Percentiles rank a stretch among this genome's conserved stretches.
These are phyloP conservation scores for Lactarius deliciosus DNA, from an alignment of 768 basidiomycete genomes.

Conservation along the genomic window DNA sequence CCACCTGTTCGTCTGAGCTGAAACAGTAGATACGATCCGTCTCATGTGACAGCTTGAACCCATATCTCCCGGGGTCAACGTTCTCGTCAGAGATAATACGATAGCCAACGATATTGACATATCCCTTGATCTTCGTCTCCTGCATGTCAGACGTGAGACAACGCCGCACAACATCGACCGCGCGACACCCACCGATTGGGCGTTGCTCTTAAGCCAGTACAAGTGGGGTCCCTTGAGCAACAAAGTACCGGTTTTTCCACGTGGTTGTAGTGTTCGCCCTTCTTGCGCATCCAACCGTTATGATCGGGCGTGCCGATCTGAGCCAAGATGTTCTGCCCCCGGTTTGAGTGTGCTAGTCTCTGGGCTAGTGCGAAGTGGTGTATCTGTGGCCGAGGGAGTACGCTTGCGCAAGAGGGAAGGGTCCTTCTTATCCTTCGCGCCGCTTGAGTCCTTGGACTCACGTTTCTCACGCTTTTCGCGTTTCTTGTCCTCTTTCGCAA, in stretches of 20 bases:
- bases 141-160: slow-evolving; percentile 34
- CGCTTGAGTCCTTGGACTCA: slow-evolving; percentile 30
- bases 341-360: slow-evolving; percentile 32
- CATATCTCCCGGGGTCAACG: slow-evolving; percentile 88
- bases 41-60: slow-evolving; percentile 92
- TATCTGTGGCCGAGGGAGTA: slow-evolving; percentile 35
- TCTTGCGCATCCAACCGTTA: slow-evolving; percentile 94
- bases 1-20: slow-evolving; percentile 81
- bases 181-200: slow-evolving; percentile 45
- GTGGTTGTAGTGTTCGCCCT: slow-evolving; percentile 85
- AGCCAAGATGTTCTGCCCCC: slow-evolving; percentile 76
- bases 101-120: slow-evolving; percentile 88
- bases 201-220: slow-evolving; percentile 82
- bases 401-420: slow-evolving; percentile 55
- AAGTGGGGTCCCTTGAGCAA: slow-evolving; percentile 92
- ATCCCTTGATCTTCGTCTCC: slow-evolving; percentile 97
- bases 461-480: slow-evolving; percentile 30
- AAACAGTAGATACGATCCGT: slow-evolving; percentile 86
- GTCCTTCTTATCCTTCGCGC: slow-evolving; percentile 38
- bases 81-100: slow-evolving; percentile 92
- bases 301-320: slow-evolving; percentile 92
- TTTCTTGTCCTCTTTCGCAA: slow-evolving; percentile 31
- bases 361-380: not conserved
- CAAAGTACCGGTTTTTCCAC: slow-evolving; percentile 91
- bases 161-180: not conserved